Conservation (phyloP, 2,329 filamentous ascomycete species). For the Fusarium brevicatenulatum region DNA sequence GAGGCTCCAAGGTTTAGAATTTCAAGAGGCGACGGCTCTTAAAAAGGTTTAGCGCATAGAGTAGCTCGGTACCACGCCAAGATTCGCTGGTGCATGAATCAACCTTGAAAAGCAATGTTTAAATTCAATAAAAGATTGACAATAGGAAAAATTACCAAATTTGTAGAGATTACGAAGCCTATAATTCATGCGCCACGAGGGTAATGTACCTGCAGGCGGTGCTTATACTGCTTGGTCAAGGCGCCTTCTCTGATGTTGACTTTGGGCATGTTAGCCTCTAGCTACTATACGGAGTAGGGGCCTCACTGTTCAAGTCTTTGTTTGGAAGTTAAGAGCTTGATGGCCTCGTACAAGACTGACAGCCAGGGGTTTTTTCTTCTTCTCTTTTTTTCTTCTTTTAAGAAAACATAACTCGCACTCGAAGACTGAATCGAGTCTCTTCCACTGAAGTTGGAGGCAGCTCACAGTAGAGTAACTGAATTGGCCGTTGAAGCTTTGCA, state of each 20-base stretch:
- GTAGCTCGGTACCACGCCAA: conserved; percentile 7
- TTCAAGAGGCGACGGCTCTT: conserved; percentile 46
- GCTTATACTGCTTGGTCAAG: not conserved
- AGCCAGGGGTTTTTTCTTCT: no score
- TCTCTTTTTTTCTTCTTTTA: no score
- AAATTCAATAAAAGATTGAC: not conserved
- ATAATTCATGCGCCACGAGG: not conserved
- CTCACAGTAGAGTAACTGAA: not conserved
- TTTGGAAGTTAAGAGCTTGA: not conserved
- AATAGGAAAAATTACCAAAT: not conserved
- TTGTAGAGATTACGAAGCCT: not conserved
- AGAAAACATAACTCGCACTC: not conserved
- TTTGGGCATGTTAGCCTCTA: not conserved
- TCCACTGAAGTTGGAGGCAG: not conserved
- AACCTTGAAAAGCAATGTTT: not conserved
- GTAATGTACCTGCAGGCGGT: not conserved
- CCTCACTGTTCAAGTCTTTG: not conserved
- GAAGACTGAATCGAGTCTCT: not conserved
- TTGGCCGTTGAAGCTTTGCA: not conserved
- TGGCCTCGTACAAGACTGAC: not conserved
- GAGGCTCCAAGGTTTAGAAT: conserved; percentile 44
- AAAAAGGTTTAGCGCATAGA: conserved; percentile 46
- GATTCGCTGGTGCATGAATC: not conserved
- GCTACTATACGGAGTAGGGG: not conserved
- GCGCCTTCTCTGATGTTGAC: not conserved